Percentiles rank a stretch among this genome's conserved stretches.
Evolutionary conservation across 257 asterid species (phyloP).

Genomic region (Solanum peruvianum): DNA sequence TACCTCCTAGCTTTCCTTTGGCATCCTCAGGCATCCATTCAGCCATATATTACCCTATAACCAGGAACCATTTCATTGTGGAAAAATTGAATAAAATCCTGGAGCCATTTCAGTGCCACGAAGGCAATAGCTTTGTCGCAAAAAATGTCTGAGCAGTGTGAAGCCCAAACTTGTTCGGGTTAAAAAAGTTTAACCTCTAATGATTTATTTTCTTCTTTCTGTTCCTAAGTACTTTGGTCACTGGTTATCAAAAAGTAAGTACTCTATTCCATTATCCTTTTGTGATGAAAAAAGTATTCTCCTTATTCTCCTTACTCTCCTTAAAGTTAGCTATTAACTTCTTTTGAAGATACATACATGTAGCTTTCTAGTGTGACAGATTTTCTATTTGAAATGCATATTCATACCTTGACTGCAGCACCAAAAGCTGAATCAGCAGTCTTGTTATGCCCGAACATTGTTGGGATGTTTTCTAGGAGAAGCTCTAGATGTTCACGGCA

Average conservation of each 20-base stretch:
- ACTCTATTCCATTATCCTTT: not conserved
- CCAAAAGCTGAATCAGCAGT: constrained; percentile 88
- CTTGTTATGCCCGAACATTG: constrained; percentile 67
- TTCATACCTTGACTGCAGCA: constrained; percentile 79
- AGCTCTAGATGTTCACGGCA: constrained; percentile 75
- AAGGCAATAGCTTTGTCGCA: not conserved
- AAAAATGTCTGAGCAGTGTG: not conserved
- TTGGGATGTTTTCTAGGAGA: constrained; percentile 74
- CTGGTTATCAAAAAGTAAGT: not conserved
- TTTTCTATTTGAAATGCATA: not conserved
- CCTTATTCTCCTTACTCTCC: not conserved
- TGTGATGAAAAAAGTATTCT: not conserved
- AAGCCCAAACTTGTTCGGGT: not conserved
- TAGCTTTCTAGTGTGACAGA: not conserved
- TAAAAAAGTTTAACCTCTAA: not conserved
- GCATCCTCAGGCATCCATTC: not conserved
- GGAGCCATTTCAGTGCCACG: not conserved
- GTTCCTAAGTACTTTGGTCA: not conserved
- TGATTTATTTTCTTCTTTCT: not conserved
- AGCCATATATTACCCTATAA: not conserved
- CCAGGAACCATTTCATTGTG: not conserved
- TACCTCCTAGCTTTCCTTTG: not conserved
- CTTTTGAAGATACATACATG: not conserved
- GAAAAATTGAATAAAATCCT: not conserved
- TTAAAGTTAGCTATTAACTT: not conserved